phyloP scores from a whole-genome alignment of 202 grass and related monocot genomes.

The Tripidium arundinaceum region DNA sequence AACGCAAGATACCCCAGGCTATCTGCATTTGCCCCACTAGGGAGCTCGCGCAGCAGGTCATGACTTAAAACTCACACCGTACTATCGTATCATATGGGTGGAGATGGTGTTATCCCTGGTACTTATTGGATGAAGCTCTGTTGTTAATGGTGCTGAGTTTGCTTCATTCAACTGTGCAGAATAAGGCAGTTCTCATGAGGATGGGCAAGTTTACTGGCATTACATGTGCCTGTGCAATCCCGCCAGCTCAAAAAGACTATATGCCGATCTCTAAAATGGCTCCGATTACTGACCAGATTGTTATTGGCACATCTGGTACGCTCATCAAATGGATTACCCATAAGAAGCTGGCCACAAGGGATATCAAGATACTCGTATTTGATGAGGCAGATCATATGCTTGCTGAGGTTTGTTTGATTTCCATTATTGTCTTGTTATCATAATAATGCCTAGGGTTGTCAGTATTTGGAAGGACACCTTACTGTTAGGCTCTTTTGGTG shows the following conservation, averaged over 20 bases:
- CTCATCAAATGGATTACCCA: conserved; percentile 80
- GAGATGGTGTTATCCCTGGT: too few species aligned
- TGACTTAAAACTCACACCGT: too few species aligned
- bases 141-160: background rate
- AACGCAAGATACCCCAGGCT: conserved; percentile 62
- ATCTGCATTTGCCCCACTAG: conserved; percentile 96
- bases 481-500: too few species aligned
- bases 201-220: conserved; percentile 92
- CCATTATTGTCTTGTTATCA: background rate
- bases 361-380: conserved; percentile 81
- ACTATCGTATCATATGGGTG: background rate
- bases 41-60: conserved; percentile 91
- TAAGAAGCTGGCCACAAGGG: conserved; percentile 65
- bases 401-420: conserved; percentile 59
- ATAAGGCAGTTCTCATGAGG: conserved; percentile 73
- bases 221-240: conserved; percentile 78
- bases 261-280: conserved; percentile 50
- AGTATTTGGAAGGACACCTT: too few species aligned
- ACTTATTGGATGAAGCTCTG: too few species aligned
- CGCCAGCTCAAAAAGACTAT: conserved; percentile 56
- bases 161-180: conserved; percentile 50
- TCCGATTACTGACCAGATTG: conserved; percentile 69
- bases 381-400: conserved; percentile 96
- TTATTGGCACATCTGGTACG: conserved; percentile 94
- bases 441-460: background rate